Conservation (phyloP, 352 stramenopile genomes). For the Phytophthora pini region DNA sequence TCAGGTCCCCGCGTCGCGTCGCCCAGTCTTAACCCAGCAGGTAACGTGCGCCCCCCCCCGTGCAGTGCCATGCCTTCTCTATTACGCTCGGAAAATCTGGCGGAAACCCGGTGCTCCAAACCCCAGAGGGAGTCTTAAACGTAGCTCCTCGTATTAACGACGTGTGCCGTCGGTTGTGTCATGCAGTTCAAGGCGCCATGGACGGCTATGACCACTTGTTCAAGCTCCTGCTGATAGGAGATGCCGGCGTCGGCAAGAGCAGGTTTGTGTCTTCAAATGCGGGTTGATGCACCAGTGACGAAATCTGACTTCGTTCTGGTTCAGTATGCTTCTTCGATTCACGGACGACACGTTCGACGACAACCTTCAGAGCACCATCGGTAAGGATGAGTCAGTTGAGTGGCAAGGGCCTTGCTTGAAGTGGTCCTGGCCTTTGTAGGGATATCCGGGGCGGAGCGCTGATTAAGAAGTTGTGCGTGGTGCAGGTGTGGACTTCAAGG, state of each 20-base stretch:
- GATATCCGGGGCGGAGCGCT: background rate
- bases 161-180: conserved; percentile 12
- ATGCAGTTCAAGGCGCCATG: conserved; percentile 42
- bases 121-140: background rate
- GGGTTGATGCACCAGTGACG: background rate
- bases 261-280: conserved; percentile 54
- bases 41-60: conserved; percentile 10
- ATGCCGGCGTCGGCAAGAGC: conserved; percentile 98
- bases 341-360: conserved; percentile 99
- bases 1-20: conserved; percentile 12
- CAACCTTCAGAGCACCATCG: conserved; percentile 98
- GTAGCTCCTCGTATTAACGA: conserved; percentile 23
- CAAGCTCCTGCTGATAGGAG: conserved; percentile 98
- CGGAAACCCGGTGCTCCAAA: background rate
- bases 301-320: conserved; percentile 13
- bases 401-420: background rate
- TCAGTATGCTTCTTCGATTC: conserved; percentile 97
- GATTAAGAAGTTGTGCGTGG: conserved; percentile 3
- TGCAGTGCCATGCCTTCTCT: background rate
- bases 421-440: conserved; percentile 2
- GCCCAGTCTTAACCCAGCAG: conserved; percentile 10
- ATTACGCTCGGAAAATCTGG: background rate
- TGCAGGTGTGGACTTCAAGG: conserved; percentile 96
- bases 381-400: conserved; percentile 43
- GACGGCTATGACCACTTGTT: conserved; percentile 98